Conservation (phyloP, 768 basidiomycete genomes). For the Tulasnella sp. region DNA sequence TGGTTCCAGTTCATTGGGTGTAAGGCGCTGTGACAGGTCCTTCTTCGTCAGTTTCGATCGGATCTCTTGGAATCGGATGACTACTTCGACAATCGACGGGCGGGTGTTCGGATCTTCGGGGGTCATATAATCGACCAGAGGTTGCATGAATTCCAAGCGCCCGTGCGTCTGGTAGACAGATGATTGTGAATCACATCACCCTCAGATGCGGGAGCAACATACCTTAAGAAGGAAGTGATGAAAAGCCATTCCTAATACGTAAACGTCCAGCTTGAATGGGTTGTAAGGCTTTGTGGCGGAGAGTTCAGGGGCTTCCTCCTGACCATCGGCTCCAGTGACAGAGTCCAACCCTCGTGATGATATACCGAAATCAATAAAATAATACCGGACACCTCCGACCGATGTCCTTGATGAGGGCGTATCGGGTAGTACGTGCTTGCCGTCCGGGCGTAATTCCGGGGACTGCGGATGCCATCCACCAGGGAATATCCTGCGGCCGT, state of each 20-base stretch:
- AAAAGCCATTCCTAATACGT: slow-evolving; percentile 6
- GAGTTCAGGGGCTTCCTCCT: slow-evolving; percentile 3
- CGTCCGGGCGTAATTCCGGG: background rate
- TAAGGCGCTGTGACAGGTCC: background rate
- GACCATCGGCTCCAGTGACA: background rate
- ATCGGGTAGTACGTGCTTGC: background rate
- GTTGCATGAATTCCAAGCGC: background rate
- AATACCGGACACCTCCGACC: too few relatives aligned
- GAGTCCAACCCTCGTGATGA: background rate
- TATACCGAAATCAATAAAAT: too few relatives aligned
- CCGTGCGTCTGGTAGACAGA: too few relatives aligned
- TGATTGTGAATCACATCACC: too few relatives aligned
- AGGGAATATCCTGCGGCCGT: background rate
- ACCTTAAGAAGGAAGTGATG: background rate
- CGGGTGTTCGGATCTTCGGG: background rate
- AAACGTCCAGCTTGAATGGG: slow-evolving; percentile 14
- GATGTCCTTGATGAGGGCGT: background rate
- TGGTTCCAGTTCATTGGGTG: background rate
- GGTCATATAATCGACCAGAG: slow-evolving; percentile 2
- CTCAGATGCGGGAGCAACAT: too few relatives aligned
- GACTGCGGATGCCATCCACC: slow-evolving; percentile 8
- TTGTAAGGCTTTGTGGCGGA: slow-evolving; percentile 2
- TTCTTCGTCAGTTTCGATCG: background rate
- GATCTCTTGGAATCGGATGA: background rate
- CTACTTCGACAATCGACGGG: background rate